Evolutionary conservation across 257 asterid species (phyloP).

Genomic region (Solanum sparsipilum): DNA sequence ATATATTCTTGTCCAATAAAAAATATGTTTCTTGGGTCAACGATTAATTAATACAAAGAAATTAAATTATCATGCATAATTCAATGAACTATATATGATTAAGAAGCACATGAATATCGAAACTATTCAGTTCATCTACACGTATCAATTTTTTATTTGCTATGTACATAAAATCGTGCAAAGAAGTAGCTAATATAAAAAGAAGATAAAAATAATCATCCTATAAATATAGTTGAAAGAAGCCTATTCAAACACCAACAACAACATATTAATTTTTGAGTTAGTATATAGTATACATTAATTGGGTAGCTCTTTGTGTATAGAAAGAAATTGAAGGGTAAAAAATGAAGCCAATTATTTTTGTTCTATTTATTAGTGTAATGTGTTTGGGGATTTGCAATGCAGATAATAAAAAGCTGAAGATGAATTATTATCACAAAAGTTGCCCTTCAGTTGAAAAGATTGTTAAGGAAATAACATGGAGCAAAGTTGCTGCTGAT

Average conservation of each 20-base stretch:
- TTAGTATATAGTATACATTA: background rate
- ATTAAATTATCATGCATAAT: background rate
- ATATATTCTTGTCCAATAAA: background rate
- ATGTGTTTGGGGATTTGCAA: slow-evolving; percentile 7
- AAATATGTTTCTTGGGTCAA: background rate
- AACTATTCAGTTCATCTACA: background rate
- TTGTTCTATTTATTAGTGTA: background rate
- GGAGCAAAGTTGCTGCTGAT: slow-evolving; percentile 22
- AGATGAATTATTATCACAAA: slow-evolving; percentile 18
- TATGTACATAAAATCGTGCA: background rate
- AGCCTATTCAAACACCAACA: background rate
- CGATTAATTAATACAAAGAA: background rate
- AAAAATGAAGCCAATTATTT: background rate
- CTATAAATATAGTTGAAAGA: background rate
- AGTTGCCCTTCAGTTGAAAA: slow-evolving; percentile 30
- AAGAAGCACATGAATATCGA: background rate
- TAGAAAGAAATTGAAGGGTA: background rate
- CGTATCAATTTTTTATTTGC: background rate
- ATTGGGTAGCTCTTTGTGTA: background rate
- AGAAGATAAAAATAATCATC: background rate
- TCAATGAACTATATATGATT: background rate
- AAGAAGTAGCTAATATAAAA: background rate
- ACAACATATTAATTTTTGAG: background rate
- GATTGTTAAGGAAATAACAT: slow-evolving; percentile 18
- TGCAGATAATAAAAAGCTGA: slow-evolving; percentile 13